Conservation (phyloP, 1,284 basidiomycete species). For the Leccinum pachyderme region DNA sequence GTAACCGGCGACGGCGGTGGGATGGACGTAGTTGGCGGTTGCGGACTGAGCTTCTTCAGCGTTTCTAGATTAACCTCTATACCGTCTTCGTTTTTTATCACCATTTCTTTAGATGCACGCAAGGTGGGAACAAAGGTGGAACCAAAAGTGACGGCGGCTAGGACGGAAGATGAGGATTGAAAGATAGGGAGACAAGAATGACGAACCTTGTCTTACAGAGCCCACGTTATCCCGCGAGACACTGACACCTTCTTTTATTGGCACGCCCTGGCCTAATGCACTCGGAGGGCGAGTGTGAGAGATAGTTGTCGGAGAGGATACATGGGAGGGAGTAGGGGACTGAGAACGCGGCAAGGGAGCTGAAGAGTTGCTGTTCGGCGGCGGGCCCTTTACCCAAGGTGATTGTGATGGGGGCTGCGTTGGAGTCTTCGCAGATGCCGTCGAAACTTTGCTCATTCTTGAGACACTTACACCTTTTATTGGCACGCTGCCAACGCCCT, state of each 20-base stretch:
- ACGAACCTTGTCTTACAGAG: conserved; percentile 62
- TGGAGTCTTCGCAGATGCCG: conserved; percentile 68
- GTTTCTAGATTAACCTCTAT: conserved; percentile 56
- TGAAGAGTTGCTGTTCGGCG: conserved; percentile 47
- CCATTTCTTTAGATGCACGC: conserved; percentile 28
- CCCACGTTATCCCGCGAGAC: conserved; percentile 56
- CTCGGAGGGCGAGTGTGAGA: conserved; percentile 73
- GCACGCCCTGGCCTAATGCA: conserved; percentile 63
- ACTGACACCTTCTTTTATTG: conserved; percentile 73
- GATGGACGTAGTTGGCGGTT: no score
- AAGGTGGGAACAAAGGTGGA: conserved; percentile 69
- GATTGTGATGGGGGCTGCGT: conserved; percentile 69
- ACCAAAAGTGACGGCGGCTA: conserved; percentile 76
- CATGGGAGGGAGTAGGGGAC: conserved; percentile 60
- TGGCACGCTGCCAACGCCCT: conserved; percentile 44
- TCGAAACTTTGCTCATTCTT: conserved; percentile 86
- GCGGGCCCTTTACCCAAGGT: conserved; percentile 83
- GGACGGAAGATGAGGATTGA: conserved; percentile 3
- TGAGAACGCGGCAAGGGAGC: conserved; percentile 69
- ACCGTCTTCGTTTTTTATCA: conserved; percentile 50
- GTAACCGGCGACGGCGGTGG: conserved; percentile 37
- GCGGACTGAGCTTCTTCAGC: conserved; percentile 47
- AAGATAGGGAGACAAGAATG: not conserved
- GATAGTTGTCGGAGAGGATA: conserved; percentile 45
- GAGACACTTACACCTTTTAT: no score